Conservation (phyloP, 495 filamentous ascomycete genomes). For the Lasiosphaeria miniovina region DNA sequence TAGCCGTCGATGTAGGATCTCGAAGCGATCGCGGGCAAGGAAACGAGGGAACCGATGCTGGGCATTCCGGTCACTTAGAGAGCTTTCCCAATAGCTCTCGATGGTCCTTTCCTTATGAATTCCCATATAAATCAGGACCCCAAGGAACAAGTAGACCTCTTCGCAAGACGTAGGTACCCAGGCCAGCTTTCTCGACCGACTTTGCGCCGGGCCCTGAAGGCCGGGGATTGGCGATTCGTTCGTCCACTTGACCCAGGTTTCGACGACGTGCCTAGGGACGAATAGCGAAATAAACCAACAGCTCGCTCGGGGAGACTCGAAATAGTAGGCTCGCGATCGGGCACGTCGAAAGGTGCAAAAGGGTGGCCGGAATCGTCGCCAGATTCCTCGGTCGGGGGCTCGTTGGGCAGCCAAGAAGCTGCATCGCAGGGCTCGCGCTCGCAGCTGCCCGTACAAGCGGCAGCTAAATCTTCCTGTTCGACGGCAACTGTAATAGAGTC, state of each 20-base stretch:
- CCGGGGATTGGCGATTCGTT: neutral
- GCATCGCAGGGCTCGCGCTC: neutral
- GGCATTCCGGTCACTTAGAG: neutral
- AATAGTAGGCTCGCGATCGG: neutral
- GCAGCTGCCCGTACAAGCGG: neutral
- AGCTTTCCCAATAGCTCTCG: neutral
- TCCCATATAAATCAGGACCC: neutral
- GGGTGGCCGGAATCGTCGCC: no score
- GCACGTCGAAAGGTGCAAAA: neutral
- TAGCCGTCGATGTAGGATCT: neutral
- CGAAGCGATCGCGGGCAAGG: no score
- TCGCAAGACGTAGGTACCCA: neutral
- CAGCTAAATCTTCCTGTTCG: neutral
- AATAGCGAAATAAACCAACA: neutral
- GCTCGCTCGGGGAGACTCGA: neutral
- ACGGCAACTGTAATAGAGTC: neutral
- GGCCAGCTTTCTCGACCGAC: neutral
- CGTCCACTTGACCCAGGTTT: neutral
- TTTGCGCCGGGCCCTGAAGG: neutral
- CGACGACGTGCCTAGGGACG: neutral
- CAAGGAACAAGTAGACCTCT: neutral
- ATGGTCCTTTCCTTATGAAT: neutral
- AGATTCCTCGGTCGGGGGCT: no score
- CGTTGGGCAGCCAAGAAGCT: neutral
- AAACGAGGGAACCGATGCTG: neutral